phyloP scores from a whole-genome alignment of 768 basidiomycete genomes.

The Boletellus sp. region DNA sequence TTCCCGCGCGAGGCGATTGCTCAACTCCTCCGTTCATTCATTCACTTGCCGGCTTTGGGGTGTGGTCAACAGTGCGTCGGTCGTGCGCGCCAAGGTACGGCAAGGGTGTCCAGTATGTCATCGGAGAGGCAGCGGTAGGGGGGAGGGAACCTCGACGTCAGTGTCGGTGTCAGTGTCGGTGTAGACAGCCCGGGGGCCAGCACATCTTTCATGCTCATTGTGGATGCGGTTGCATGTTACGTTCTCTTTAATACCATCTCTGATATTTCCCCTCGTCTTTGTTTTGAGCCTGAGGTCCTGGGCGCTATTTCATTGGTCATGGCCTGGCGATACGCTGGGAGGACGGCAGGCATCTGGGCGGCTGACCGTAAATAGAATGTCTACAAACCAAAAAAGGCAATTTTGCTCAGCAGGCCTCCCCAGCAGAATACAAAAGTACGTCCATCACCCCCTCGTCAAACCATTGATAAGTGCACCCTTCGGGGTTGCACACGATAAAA shows the following conservation, averaged over 20 bases:
- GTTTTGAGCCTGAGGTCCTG: neutral
- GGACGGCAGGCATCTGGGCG: too few species aligned
- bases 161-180: too few species aligned
- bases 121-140: conserved; percentile 34
- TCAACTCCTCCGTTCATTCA: too few species aligned
- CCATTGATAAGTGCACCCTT: conserved; percentile 55
- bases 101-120: conserved; percentile 80
- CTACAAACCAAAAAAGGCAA: conserved; percentile 1
- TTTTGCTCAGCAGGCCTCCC: neutral
- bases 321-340: too few species aligned
- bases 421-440: conserved; percentile 19
- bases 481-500: conserved; percentile 96
- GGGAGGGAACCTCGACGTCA: neutral
- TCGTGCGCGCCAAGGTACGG: conserved; percentile 58
- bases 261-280: neutral
- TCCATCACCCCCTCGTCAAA: neutral
- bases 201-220: too few species aligned
- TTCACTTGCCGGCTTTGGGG: neutral
- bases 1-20: too few species aligned
- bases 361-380: neutral
- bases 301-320: too few species aligned
- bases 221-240: too few species aligned
- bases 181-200: too few species aligned
- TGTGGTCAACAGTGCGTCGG: conserved; percentile 53
- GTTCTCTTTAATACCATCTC: conserved; percentile 7